phyloP scores from a whole-genome alignment of 2,329 filamentous ascomycete species.

The Aspergillus sp. region DNA sequence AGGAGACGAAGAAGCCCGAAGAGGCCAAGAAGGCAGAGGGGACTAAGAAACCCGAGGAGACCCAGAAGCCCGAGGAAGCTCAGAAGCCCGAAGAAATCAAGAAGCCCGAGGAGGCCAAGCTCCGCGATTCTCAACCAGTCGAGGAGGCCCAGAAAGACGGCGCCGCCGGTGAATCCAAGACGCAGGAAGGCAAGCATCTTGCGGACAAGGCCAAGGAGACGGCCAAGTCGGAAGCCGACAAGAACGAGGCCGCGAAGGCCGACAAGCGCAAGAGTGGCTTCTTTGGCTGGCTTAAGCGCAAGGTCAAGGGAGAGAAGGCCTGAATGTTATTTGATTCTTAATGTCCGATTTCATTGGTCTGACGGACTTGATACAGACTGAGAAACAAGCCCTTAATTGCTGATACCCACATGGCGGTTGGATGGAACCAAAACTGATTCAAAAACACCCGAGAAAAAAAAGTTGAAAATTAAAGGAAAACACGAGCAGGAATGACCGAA shows the following conservation, averaged over 20 bases:
- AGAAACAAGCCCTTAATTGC: conserved; percentile 7
- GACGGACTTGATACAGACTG: conserved; percentile 2
- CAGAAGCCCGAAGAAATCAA: conserved; percentile 8
- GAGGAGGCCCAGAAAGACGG: conserved; percentile 4
- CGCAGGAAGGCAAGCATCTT: conserved; percentile 16
- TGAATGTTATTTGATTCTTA: not conserved
- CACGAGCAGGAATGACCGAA: not conserved
- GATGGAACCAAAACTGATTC: conserved; percentile 2
- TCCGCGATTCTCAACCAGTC: conserved; percentile 5
- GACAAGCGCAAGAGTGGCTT: conserved; percentile 29
- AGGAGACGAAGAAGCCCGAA: conserved; percentile 5
- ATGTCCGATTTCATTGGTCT: conserved; percentile 1
- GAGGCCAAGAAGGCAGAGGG: conserved; percentile 1
- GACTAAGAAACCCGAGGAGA: not conserved
- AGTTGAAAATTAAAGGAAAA: not conserved
- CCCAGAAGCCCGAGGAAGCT: conserved; percentile 3
- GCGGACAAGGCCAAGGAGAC: conserved; percentile 10
- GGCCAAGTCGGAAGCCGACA: conserved; percentile 12
- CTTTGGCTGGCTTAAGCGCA: conserved; percentile 29
- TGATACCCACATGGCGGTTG: conserved; percentile 9
- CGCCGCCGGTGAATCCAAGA: not conserved
- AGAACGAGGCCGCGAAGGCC: conserved; percentile 14
- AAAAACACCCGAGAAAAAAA: not conserved
- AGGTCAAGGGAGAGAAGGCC: conserved; percentile 22
- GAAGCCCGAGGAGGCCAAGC: conserved; percentile 13